Evolutionary conservation across 805 yeast genomes (phyloP), one percentile per base, ranked within the genome.

Genomic region (Lipomyces spencermartinsiae): DNA sequence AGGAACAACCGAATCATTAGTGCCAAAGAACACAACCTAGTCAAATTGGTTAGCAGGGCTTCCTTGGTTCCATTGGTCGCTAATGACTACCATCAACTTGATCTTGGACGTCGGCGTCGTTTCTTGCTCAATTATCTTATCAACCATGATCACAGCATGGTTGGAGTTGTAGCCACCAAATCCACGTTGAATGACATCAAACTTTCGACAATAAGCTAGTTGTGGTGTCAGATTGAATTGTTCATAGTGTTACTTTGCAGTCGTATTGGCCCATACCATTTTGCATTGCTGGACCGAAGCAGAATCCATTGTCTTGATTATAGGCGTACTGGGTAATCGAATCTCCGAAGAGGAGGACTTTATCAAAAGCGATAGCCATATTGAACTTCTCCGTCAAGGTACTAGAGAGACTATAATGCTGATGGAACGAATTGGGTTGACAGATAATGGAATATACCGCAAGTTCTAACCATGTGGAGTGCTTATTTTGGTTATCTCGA

Each of bases 151-250:
- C 9, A 81, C 74, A 0, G 86, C 92, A 79, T 88, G 88, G 46
- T 86, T 84, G 0, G 93, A 79, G 72, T 84, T 91, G 79, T 91
- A 93, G 0, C 98, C 97, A 0, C 87, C 76, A 74, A 80, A 91
- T 0, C 98, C 98, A 67, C 97, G 81, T 54, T 85, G 87, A 1
- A 92, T 74, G 1, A 93, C 80, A 71, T 91, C 94, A 58, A 91
- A 73, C 74, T 83, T 85, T 57, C 97, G 82, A 1, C 82, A 78
- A 75, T 91, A 79, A 53, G 46, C 65, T 69, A 25, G 43, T 25
- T 25, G 29, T 22, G 22, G n/a, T n/a, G 49, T 43, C 49, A 43
- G 22, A 2, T 4, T 9, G n/a, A n/a, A 43, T 8, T 12, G 43
- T 16, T 22, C 59, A 64, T 19, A 37, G 25, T 54, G 19, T 34